Evolutionary conservation across 73 alveolate species (phyloP), one percentile per base, ranked within the genome.

Genomic region (Stentor roeselii): DNA sequence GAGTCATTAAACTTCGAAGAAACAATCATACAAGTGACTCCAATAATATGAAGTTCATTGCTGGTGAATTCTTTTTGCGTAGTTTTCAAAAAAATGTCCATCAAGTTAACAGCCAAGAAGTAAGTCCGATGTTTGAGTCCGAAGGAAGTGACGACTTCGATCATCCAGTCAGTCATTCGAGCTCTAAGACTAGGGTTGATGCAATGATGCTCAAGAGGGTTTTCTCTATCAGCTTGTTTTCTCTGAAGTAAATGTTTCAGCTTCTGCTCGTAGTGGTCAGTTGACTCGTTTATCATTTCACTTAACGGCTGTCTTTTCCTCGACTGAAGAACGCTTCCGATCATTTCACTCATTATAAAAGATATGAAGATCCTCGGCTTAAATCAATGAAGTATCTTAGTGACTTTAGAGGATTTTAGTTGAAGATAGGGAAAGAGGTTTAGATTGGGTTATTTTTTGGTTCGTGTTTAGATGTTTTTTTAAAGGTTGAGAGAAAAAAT

Each of bases 91-190:
- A 31, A 96, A 82, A 75, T 88, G 74, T 96, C 99, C 94, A 96
- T 87, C 36, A 96, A 87, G 60, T 90, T 87, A 11, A 94, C 97
- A 39, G 99, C 96, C 27, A 90, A 74, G 92, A 92, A 96, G 78
- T 86, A 93, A 32, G 98, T 92, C 42, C 86, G 91, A 75, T 88
- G 87, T 60, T 96, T 83, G 3, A 42, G 36, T 6, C 83, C 82
- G 78, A 89, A 96, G 0, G 96, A 83, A 84, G 92, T 87, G 42
- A 91, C 83, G 35, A 95, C 96, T 90, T 95, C 99, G n/a, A 95
- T 85, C 97, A 93, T 93, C 99, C 99, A 96, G 90, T 96, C 97
- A n/a, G 93, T 92, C 99, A 96, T 95, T 85, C 89, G 95, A 3
- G 80, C 80, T n/a, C 80, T 21, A 1, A 67, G 11, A 11, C 80